Percentiles rank a stretch among this genome's conserved stretches.
Evolutionary conservation across 2,329 filamentous ascomycete genomes (phyloP).

Genomic region (Pezicula radicicola): DNA sequence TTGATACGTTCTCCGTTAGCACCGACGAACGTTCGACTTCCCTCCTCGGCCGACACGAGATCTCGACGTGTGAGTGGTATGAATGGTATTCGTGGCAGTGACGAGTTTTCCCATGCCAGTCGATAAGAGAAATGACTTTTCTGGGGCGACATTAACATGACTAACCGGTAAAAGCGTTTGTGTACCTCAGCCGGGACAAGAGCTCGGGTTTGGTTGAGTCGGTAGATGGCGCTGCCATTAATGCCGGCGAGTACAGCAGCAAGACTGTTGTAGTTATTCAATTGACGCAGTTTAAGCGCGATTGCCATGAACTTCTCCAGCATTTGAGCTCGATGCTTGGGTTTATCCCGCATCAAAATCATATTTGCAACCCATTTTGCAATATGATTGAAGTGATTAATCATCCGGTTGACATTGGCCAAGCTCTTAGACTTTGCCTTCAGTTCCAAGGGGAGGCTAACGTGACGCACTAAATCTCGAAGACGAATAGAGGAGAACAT

Average conservation of each 20-base stretch:
- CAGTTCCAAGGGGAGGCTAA: conserved; percentile 69
- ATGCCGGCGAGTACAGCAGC: conserved; percentile 93
- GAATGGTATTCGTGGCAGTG: conserved; percentile 86
- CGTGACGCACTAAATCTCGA: conserved; percentile 88
- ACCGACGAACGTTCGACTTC: conserved; percentile 85
- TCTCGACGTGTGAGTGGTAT: conserved; percentile 87
- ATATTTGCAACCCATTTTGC: conserved; percentile 81
- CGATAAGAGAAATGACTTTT: conserved; percentile 94
- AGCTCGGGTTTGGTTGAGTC: conserved; percentile 75
- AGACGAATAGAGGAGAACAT: conserved; percentile 96
- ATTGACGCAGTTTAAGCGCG: conserved; percentile 76
- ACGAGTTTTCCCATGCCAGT: conserved; percentile 96
- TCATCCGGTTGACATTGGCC: conserved; percentile 90
- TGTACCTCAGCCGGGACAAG: conserved; percentile 69
- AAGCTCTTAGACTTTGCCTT: conserved; percentile 75
- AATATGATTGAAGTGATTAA: conserved; percentile 85
- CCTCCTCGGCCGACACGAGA: conserved; percentile 87
- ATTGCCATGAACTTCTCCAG: conserved; percentile 95
- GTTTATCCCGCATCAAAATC: conserved; percentile 87
- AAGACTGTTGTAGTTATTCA: conserved; percentile 96
- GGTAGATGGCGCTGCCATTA: conserved; percentile 82
- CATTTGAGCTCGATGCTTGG: conserved; percentile 88
- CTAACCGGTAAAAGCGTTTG: conserved; percentile 83
- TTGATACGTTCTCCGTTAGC: conserved; percentile 75
- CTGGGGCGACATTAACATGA: conserved; percentile 88